Percentiles rank a stretch among this genome's conserved stretches.
Conservation (phyloP, 75 land plant genomes). For the Gnetum montanum region DNA sequence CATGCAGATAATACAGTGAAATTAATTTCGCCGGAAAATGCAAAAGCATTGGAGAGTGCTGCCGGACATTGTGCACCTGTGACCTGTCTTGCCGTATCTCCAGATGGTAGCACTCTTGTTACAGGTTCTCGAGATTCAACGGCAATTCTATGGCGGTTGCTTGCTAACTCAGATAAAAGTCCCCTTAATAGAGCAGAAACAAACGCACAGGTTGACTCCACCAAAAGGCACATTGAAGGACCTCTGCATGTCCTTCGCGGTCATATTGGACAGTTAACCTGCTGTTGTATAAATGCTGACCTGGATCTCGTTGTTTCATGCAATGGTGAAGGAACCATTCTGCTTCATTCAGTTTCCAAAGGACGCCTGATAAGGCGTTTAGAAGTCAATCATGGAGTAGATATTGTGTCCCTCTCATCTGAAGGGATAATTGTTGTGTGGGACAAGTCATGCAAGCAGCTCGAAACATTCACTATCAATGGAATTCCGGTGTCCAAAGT, state of each 20-base stretch:
- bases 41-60: constrained; percentile 73
- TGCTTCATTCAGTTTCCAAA: constrained; percentile 74
- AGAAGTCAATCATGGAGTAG: constrained; percentile 37
- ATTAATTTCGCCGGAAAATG: constrained; percentile 72
- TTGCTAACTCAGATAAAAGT: constrained; percentile 19
- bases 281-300: constrained; percentile 74
- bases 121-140: constrained; percentile 91
- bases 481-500: constrained; percentile 56
- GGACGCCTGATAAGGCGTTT: constrained; percentile 77
- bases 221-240: constrained; percentile 68
- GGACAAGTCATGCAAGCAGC: constrained; percentile 36
- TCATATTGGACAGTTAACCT: constrained; percentile 56
- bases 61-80: constrained; percentile 85
- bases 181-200: constrained; percentile 27
- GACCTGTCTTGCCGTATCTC: constrained; percentile 76
- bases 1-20: constrained; percentile 92
- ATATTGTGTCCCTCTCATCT: constrained; percentile 65
- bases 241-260: constrained; percentile 93
- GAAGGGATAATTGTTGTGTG: constrained; percentile 76
- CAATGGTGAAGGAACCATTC: constrained; percentile 45
- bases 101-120: constrained; percentile 77
- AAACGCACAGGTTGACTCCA: constrained; percentile 27
- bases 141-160: constrained; percentile 80
- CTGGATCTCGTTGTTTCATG: constrained; percentile 75
- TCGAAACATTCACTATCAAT: constrained; percentile 64